phyloP scores from a whole-genome alignment of 768 basidiomycete species.

The Arthromyces matolae region DNA sequence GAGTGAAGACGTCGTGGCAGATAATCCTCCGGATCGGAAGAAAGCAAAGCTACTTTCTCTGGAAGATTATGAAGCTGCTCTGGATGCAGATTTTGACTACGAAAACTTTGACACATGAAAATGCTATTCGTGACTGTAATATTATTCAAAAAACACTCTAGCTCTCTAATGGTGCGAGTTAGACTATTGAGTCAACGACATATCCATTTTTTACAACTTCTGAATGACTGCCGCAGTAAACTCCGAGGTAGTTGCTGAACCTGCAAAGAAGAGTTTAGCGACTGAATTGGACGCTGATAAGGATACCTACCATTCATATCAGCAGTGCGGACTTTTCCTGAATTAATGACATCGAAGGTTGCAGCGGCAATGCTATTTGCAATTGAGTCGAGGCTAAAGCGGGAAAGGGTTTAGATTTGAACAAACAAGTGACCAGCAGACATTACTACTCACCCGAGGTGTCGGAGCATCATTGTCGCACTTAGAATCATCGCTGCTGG shows the following conservation, averaged over 20 bases:
- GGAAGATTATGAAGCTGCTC: conserved; percentile 50
- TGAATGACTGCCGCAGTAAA: conserved; percentile 92
- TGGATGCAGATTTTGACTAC: conserved; percentile 47
- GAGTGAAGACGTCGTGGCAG: conserved; percentile 10
- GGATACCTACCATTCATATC: conserved; percentile 85
- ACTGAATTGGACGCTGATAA: neutral
- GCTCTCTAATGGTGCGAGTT: too few relatives aligned
- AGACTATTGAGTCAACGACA: conserved; percentile 19
- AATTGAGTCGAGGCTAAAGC: conserved; percentile 77
- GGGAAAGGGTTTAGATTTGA: conserved; percentile 10
- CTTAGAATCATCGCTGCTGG: conserved; percentile 97
- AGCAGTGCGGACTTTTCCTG: conserved; percentile 83
- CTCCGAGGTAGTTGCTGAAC: conserved; percentile 88
- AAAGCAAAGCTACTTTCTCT: conserved; percentile 35
- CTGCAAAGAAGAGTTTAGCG: conserved; percentile 32
- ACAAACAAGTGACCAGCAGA: neutral
- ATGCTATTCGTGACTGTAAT: too few relatives aligned
- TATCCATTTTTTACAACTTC: conserved; percentile 44
- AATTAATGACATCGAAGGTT: conserved; percentile 89
- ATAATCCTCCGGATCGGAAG: conserved; percentile 32
- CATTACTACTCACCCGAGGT: conserved; percentile 89
- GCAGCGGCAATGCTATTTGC: conserved; percentile 92
- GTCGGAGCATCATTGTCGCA: conserved; percentile 96
- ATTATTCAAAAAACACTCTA: too few relatives aligned
- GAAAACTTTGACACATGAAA: conserved; percentile 40